Evolutionary conservation across 2,329 filamentous ascomycete species (phyloP).

Genomic region (Pyrenophora tritici-repentis): DNA sequence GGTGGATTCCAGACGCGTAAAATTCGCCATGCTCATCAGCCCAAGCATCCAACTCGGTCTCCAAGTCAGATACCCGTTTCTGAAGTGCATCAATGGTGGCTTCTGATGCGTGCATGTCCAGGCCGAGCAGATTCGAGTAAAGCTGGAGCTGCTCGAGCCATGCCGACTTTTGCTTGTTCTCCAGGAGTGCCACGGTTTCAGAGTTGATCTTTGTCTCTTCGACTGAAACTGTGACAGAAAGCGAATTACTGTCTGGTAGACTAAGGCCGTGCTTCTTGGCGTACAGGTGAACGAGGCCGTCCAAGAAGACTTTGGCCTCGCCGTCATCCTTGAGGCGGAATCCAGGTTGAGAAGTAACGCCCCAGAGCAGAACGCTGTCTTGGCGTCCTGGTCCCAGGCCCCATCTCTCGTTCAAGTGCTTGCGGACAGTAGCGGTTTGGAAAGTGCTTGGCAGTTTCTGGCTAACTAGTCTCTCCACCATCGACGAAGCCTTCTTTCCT

Average conservation of each 20-base stretch:
- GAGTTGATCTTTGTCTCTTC: not conserved
- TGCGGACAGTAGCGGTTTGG: not conserved
- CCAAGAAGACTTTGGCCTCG: slow-evolving; percentile 17
- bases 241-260: slow-evolving; percentile 7
- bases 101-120: slow-evolving; percentile 11
- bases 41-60: slow-evolving; percentile 24
- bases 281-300: slow-evolving; percentile 11
- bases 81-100: slow-evolving; percentile 13
- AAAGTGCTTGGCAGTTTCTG: slow-evolving; percentile 2
- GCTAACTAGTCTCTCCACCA: not conserved
- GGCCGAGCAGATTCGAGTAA: slow-evolving; percentile 16
- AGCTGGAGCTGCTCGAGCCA: slow-evolving; percentile 16
- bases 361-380: slow-evolving; percentile 17
- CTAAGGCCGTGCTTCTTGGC: slow-evolving; percentile 12
- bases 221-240: slow-evolving; percentile 8
- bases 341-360: slow-evolving; percentile 12
- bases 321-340: slow-evolving; percentile 13
- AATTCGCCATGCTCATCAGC: slow-evolving; percentile 20
- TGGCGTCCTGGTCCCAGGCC: slow-evolving; percentile 17
- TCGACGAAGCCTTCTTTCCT: slow-evolving; percentile 18
- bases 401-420: not conserved
- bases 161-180: slow-evolving; percentile 11
- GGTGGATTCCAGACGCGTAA: slow-evolving; percentile 23
- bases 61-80: slow-evolving; percentile 16
- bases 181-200: not conserved